phyloP scores from a whole-genome alignment of 768 basidiomycete species.

The Hericium coralloides region DNA sequence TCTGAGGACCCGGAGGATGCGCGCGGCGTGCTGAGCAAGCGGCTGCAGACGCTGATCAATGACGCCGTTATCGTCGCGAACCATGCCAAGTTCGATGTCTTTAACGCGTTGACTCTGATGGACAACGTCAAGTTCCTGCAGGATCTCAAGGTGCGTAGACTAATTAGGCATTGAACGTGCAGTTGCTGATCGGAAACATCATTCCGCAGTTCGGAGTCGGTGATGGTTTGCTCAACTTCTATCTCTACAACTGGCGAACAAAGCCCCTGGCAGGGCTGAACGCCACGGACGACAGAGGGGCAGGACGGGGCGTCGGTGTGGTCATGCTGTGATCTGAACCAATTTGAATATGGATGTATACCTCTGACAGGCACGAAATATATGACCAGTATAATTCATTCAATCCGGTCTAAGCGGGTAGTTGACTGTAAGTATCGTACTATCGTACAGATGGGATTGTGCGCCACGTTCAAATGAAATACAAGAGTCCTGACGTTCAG shows the following conservation, averaged over 20 bases:
- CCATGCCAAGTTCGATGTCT: slow-evolving; percentile 86
- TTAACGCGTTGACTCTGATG: slow-evolving; percentile 93
- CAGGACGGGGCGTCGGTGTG: slow-evolving; percentile 81
- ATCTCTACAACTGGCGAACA: slow-evolving; percentile 94
- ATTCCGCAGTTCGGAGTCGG: slow-evolving; percentile 75
- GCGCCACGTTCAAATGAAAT: neutral
- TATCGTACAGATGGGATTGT: neutral
- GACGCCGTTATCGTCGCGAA: slow-evolving; percentile 81
- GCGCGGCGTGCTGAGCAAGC: slow-evolving; percentile 53
- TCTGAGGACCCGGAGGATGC: slow-evolving; percentile 54
- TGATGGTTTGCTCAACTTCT: slow-evolving; percentile 87
- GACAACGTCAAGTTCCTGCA: slow-evolving; percentile 80
- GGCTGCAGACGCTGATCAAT: slow-evolving; percentile 61
- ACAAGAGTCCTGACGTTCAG: neutral
- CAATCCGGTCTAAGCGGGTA: neutral
- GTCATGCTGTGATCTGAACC: slow-evolving; percentile 75
- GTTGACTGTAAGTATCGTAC: neutral
- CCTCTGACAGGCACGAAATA: neutral
- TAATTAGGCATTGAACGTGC: too few relatives aligned
- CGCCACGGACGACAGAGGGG: slow-evolving; percentile 36
- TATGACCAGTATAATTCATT: neutral
- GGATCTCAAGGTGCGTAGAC: slow-evolving; percentile 63
- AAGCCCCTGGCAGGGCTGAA: slow-evolving; percentile 65
- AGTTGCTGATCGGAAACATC: too few relatives aligned
- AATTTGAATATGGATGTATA: neutral